Percentiles rank a stretch among this genome's conserved stretches.
Conservation (phyloP, 768 basidiomycete genomes). For the Polyporus arcularius region DNA sequence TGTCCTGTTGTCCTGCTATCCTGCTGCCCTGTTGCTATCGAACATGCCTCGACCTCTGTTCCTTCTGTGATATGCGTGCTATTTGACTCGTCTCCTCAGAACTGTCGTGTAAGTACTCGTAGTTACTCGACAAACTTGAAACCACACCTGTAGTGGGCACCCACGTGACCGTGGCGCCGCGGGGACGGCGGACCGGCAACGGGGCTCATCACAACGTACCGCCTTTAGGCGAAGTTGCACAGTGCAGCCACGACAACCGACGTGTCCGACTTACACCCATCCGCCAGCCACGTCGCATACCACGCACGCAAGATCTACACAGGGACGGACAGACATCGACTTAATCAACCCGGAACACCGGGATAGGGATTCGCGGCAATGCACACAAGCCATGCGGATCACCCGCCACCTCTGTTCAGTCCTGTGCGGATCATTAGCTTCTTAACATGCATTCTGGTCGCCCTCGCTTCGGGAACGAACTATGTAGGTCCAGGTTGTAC, state of each 20-base stretch:
- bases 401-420: slow-evolving; percentile 21
- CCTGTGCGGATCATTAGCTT: slow-evolving; percentile 31
- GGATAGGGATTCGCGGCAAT: background rate
- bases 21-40: background rate
- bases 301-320: no score
- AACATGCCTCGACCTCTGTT: no score
- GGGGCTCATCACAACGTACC: background rate
- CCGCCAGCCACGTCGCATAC: background rate
- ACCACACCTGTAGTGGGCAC: no score
- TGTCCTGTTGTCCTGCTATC: background rate
- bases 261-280: background rate
- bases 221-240: background rate
- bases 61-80: background rate
- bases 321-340: no score
- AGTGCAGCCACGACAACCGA: background rate
- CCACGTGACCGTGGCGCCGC: slow-evolving; percentile 15
- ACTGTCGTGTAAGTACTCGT: no score
- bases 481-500: slow-evolving; percentile 52
- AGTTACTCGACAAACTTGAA: no score
- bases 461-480: slow-evolving; percentile 69
- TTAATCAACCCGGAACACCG: background rate
- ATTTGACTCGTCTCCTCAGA: background rate
- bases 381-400: slow-evolving; percentile 9
- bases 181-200: slow-evolving; percentile 2
- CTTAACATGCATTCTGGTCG: slow-evolving; percentile 56